Conservation (phyloP, 805 yeast species). For the Metschnikowia sp. region DNA sequence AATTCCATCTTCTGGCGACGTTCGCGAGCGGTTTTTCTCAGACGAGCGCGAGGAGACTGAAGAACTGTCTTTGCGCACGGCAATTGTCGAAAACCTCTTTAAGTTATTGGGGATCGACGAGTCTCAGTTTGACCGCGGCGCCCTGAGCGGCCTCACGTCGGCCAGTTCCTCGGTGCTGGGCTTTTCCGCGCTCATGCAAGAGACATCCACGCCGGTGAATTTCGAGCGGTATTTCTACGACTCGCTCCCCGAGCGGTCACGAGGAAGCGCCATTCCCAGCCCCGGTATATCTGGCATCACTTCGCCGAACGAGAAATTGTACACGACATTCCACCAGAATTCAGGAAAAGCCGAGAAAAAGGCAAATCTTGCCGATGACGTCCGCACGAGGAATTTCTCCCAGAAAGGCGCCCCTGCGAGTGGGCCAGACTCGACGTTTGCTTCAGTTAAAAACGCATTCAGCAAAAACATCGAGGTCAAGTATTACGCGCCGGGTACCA, state of each 20-base stretch:
- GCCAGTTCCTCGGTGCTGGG: slow-evolving; percentile 31
- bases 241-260: slow-evolving; percentile 17
- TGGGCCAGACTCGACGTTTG: slow-evolving; percentile 36
- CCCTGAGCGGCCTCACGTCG: slow-evolving; percentile 18
- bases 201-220: slow-evolving; percentile 6
- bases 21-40: slow-evolving; percentile 37
- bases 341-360: slow-evolving; percentile 1
- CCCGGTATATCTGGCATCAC: neutral
- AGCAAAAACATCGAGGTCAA: slow-evolving; percentile 58
- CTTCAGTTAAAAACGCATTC: slow-evolving; percentile 53
- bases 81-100: slow-evolving; percentile 70
- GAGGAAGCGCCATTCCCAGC: slow-evolving; percentile 5
- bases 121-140: slow-evolving; percentile 19
- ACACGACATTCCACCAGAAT: slow-evolving; percentile 28
- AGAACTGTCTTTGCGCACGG: slow-evolving; percentile 58
- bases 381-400: neutral
- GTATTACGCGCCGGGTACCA: slow-evolving; percentile 49
- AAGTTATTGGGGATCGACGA: slow-evolving; percentile 58
- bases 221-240: slow-evolving; percentile 19
- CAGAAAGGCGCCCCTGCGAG: neutral
- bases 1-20: slow-evolving; percentile 1
- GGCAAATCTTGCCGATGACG: slow-evolving; percentile 1
- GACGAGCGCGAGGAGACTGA: slow-evolving; percentile 66
- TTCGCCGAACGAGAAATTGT: slow-evolving; percentile 23
- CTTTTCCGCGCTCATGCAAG: slow-evolving; percentile 22